Conservation (phyloP, 805 yeast genomes). For the Kuraishia floccosa region DNA sequence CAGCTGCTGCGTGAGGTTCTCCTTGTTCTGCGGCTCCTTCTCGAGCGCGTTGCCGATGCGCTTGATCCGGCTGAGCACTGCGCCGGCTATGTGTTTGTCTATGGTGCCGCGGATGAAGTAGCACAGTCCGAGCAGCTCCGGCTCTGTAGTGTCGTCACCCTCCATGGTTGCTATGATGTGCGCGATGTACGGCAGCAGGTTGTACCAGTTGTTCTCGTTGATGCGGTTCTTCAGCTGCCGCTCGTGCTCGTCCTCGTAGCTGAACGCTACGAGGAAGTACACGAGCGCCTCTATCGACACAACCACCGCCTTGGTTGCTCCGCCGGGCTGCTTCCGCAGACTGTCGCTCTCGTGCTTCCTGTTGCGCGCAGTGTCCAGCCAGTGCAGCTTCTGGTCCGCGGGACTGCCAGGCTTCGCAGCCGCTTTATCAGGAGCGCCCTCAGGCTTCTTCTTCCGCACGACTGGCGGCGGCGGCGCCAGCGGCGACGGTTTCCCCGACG, state of each 20-base stretch:
- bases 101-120: slow-evolving; percentile 2
- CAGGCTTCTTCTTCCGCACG: not conserved
- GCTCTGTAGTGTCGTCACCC: not conserved
- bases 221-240: slow-evolving; percentile 8
- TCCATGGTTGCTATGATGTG: slow-evolving; percentile 1
- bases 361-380: slow-evolving; percentile 5
- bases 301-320: slow-evolving; percentile 8
- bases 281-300: slow-evolving; percentile 13
- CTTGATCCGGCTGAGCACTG: not conserved
- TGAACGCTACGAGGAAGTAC: slow-evolving; percentile 12
- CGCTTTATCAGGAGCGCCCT: not conserved
- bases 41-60: not conserved
- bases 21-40: not conserved
- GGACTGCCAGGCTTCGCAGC: not conserved
- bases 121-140: not conserved
- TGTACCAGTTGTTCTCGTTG: slow-evolving; percentile 3
- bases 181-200: slow-evolving; percentile 3
- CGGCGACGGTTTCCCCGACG: not conserved
- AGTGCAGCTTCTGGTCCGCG: slow-evolving; percentile 4
- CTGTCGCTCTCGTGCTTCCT: slow-evolving; percentile 5
- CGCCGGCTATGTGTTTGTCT: slow-evolving; percentile 1
- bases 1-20: not conserved
- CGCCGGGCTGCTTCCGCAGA: slow-evolving; percentile 1
- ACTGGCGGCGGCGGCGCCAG: not conserved
- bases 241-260: slow-evolving; percentile 8